Percentiles rank a stretch among this genome's conserved stretches.
Conservation (phyloP, 345 rosid genomes). For the Crucihimalaya himalaica region DNA sequence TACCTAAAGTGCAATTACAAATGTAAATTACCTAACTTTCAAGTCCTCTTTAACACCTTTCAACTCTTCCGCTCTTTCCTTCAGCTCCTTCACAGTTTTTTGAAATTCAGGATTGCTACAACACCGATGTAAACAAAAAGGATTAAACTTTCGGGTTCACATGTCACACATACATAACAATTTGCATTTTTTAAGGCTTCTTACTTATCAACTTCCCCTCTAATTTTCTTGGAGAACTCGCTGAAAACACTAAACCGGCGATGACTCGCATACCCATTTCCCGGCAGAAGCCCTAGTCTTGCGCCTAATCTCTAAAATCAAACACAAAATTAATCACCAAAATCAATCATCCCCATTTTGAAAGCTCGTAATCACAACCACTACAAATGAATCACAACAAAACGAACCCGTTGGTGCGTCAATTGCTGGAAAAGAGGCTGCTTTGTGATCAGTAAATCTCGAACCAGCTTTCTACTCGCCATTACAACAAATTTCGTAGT, state of each 20-base stretch:
- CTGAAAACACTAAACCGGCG: conserved; percentile 75
- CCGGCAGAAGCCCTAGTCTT: conserved; percentile 44
- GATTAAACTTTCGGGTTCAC: neutral
- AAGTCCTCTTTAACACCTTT: conserved; percentile 71
- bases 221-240: conserved; percentile 73
- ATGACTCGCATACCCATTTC: conserved; percentile 43
- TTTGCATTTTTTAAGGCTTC: neutral
- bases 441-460: conserved; percentile 60
- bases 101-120: conserved; percentile 78
- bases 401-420: conserved; percentile 51
- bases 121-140: neutral
- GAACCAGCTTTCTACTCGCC: conserved; percentile 81
- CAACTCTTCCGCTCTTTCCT: conserved; percentile 71
- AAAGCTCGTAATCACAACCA: conserved; percentile 17
- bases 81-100: conserved; percentile 72
- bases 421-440: conserved; percentile 48
- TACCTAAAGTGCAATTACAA: conserved; percentile 14
- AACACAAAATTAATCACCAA: conserved; percentile 6
- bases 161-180: neutral
- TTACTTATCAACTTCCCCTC: conserved; percentile 63
- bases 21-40: conserved; percentile 65
- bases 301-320: conserved; percentile 46
- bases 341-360: neutral
- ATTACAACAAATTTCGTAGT: conserved; percentile 38
- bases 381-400: neutral